Base-by-base conservation (phyloP, 371 early-diverging fungal genomes). In the Mortierella sp. region DNA sequence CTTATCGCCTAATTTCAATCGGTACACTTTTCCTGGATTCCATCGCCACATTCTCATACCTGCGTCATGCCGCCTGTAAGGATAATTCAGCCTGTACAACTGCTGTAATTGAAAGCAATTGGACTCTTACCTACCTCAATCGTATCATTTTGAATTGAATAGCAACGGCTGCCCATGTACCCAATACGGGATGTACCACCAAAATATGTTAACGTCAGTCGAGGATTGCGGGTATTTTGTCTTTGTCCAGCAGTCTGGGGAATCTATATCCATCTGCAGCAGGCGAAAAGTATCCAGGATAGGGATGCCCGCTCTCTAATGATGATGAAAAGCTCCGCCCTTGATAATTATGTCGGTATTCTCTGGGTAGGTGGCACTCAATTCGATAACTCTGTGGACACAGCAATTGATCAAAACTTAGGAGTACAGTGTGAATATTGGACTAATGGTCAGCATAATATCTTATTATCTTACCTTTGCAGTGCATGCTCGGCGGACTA, bases 321-420 rank as follows among this genome's bases (percentile, higher is more conserved):
- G 59, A 66, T 69, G 2, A 72, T 89, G 65, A 79, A 83, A 64
- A 89, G 84, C 72, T 86, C 88, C 22, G 79, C 83, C 29, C 64
- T 84, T 22, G 90, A 91, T 51, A 89, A 85, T 65, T 86, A 85
- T 81, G 83, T 89, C 5, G 91, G 89, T 51, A 85, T 82, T 17
- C 75, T 89, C 31, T 89, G 91, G 91, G 91, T 89, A 82, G 76
- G 61, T 66, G 26, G 37, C 29, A 15, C 40, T 51, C 29, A n/a
- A 47, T 17, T n/a, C 7, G 47, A n/a, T 17, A 6, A n/a, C 17
- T 45, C 47, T 47, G n/a, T 47, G n/a, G 17, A 17, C n/a, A 17
- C 17, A 47, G n/a, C 47, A 47, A 47, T 10, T 40, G 40, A 10
- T 40, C 40, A 40, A 10, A 13, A 40, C 13, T 13, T 40, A 40